Conservation (phyloP, 768 basidiomycete genomes). For the Russula dissimulans region DNA sequence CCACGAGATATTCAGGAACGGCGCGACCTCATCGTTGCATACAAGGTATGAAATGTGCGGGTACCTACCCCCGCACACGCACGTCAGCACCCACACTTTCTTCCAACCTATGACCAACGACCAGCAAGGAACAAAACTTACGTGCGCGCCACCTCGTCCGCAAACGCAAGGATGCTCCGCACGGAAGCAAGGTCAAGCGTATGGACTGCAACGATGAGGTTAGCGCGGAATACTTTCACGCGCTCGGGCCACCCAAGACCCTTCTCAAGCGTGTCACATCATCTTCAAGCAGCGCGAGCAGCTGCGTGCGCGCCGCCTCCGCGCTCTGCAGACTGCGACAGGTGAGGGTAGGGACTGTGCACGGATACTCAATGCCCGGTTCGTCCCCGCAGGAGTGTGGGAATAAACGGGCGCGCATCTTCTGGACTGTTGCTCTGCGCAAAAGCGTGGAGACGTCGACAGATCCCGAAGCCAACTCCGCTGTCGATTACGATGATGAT, state of each 20-base stretch:
- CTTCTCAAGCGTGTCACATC: conserved; percentile 36
- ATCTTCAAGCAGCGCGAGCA: conserved; percentile 45
- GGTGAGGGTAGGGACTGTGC: conserved; percentile 58
- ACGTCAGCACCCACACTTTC: not conserved
- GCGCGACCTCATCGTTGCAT: conserved; percentile 68
- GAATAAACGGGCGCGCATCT: conserved; percentile 41
- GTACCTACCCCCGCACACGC: conserved; percentile 38
- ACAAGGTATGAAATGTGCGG: conserved; percentile 75
- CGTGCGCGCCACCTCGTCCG: conserved; percentile 43
- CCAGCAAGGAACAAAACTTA: conserved; percentile 27
- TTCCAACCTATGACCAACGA: not conserved
- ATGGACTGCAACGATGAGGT: conserved; percentile 51
- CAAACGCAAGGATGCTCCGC: conserved; percentile 53
- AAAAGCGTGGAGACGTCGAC: conserved; percentile 64
- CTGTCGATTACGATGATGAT: conserved; percentile 37
- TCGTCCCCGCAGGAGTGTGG: conserved; percentile 23
- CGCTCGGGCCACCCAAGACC: conserved; percentile 37
- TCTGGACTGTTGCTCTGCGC: conserved; percentile 36
- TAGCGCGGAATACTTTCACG: conserved; percentile 47
- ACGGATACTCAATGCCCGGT: conserved; percentile 24
- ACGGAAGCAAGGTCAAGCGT: conserved; percentile 56
- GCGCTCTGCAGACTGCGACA: conserved; percentile 63
- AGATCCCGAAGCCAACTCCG: conserved; percentile 78
- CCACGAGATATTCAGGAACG: conserved; percentile 49
- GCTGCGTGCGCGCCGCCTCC: conserved; percentile 45